These are phyloP conservation scores for Colletotrichum caudatum DNA, from an alignment of 2,329 filamentous ascomycete species.

Conservation along the genomic window DNA sequence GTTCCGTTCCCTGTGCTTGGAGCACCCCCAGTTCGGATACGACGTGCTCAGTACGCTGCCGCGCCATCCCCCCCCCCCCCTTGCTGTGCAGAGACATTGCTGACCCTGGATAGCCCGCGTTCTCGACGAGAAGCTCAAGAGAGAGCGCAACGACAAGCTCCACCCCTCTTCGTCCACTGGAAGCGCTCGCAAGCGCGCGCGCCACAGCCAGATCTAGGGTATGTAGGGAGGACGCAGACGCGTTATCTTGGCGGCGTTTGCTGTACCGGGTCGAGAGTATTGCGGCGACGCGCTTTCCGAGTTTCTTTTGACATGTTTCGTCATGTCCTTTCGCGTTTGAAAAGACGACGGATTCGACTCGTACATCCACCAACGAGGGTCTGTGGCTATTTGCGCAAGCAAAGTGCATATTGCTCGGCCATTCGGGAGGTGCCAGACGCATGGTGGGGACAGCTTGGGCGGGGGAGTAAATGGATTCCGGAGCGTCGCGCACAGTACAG, in stretches of 20 bases:
- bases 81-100: conserved; percentile 15
- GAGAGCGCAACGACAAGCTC: conserved; percentile 71
- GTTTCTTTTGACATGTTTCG: neutral
- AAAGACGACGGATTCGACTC: neutral
- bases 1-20: conserved; percentile 86
- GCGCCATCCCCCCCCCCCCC: conserved; percentile 42
- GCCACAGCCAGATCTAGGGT: conserved; percentile 57
- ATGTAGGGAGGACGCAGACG: no score
- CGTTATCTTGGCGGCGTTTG: neutral
- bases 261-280: neutral
- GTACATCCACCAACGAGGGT: neutral
- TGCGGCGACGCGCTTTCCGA: neutral
- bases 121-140: conserved; percentile 74
- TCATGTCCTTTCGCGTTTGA: neutral
- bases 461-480: neutral
- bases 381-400: neutral
- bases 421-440: neutral
- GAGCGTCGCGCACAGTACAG: neutral
- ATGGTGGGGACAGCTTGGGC: neutral
- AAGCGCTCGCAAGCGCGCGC: conserved; percentile 68
- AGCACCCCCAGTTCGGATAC: conserved; percentile 92
- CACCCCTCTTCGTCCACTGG: conserved; percentile 57
- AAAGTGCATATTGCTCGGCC: neutral
- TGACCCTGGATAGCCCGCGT: conserved; percentile 64
- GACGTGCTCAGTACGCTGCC: conserved; percentile 82